Base-by-base conservation (phyloP, 192 early-diverging fungal species). In the Ambispora gerdemannii region DNA sequence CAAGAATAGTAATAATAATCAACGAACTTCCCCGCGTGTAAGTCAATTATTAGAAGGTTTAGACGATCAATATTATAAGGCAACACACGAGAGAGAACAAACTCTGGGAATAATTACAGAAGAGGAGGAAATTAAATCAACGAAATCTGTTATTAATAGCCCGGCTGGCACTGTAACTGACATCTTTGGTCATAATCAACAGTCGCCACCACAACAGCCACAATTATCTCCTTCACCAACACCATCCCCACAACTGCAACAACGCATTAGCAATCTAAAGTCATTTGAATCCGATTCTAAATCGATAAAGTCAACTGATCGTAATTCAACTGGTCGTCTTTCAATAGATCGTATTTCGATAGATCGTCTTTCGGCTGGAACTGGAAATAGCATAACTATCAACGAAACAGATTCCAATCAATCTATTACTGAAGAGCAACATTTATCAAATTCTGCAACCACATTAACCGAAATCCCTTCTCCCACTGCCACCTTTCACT, bases 51-150 rank as follows among this genome's bases (percentile, higher is more conserved):
- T 63, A 24, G 61, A 63, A 22, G 61, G 38, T 43, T 63, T 63
- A 63, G 61, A 63, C 34, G 61, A 63, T 38, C 30, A 17, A 0
- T 22, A 22, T 17, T 34, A 8, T 34, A 63, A 47, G 25, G 10
- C 27, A 47, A 34, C 61, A 38, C 30, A 63, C 34, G 61, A 63
- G 11, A 34, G 34, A 7, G 33, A 67, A 52, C 32, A 67, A 34
- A 8, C n/a, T 52, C 30, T 67, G 25, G 65, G 65, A n/a, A 67
- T 67, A 51, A 67, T 67, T 22, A 51, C 65, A 24, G 65, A 67
- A 67, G 65, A 67, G 33, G 65, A 67, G 7, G 65, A 67, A 64
- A 43, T 15, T 27, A 33, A 43, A 36, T 33, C 63, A 64, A 47
- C 7, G 3, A 19, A 31, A 25, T 59, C 56, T 30, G 56, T 31